Evolutionary conservation across 2,329 filamentous ascomycete species (phyloP).

Genomic region (Botryotinia calthae): DNA sequence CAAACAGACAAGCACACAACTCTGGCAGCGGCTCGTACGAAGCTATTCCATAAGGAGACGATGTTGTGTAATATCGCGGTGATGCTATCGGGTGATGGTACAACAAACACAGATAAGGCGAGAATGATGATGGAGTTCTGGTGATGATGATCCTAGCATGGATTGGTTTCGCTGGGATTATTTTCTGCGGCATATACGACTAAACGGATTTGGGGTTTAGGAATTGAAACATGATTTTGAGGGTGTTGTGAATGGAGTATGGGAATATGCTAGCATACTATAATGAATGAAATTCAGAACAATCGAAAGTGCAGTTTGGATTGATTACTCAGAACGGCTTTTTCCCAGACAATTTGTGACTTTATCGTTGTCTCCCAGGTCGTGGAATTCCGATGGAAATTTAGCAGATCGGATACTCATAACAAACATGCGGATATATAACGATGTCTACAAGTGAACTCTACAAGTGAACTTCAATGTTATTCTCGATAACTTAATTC

Average conservation of each 20-base stretch:
- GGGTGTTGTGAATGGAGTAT: neutral
- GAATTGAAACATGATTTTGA: neutral
- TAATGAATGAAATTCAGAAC: neutral
- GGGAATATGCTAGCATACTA: neutral
- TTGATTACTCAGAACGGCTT: too few species aligned
- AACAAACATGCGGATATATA: neutral
- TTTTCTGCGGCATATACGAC: constrained; percentile 7
- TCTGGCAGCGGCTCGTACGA: constrained; percentile 52
- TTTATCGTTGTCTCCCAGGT: neutral
- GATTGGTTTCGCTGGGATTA: neutral
- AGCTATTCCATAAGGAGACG: constrained; percentile 33
- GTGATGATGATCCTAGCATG: neutral
- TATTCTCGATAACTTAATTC: neutral
- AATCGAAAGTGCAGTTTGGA: neutral
- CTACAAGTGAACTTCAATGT: neutral
- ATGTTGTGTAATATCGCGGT: too few species aligned
- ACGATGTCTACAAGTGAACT: neutral
- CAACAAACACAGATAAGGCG: neutral
- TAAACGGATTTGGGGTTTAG: neutral
- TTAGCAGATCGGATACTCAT: neutral
- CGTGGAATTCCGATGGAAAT: neutral
- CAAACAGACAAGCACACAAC: constrained; percentile 57
- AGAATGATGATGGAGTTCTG: neutral
- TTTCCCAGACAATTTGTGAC: neutral
- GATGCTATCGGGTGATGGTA: neutral